Conservation (phyloP, 2,329 filamentous ascomycete genomes). For the Parastagonospora avenae region DNA sequence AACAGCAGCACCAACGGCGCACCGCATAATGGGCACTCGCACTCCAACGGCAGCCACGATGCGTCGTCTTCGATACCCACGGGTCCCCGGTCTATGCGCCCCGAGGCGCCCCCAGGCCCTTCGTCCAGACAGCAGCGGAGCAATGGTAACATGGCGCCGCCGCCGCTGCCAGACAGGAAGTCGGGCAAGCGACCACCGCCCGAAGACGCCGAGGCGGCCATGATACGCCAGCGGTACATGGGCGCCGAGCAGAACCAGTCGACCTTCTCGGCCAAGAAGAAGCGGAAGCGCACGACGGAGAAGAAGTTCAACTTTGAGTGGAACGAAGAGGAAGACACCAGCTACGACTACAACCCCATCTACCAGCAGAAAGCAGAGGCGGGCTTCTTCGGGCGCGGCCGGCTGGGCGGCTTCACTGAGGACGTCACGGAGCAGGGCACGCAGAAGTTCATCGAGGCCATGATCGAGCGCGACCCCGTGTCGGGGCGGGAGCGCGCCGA, state of each 20-base stretch:
- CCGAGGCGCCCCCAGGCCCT: slow-evolving; percentile 56
- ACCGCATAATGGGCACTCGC: slow-evolving; percentile 7
- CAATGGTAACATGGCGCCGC: slow-evolving; percentile 59
- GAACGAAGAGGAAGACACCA: slow-evolving; percentile 94
- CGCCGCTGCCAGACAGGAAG: slow-evolving; percentile 50
- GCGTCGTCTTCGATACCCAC: slow-evolving; percentile 62
- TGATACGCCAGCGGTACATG: slow-evolving; percentile 85
- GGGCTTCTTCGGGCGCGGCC: slow-evolving; percentile 72
- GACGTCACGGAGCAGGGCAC: slow-evolving; percentile 59
- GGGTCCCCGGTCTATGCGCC: slow-evolving; percentile 72
- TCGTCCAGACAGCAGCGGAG: slow-evolving; percentile 55
- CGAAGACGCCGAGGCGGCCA: slow-evolving; percentile 70
- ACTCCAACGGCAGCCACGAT: slow-evolving; percentile 13
- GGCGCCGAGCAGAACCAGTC: slow-evolving; percentile 85
- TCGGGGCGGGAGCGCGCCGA: slow-evolving; percentile 76
- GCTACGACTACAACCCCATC: slow-evolving; percentile 78
- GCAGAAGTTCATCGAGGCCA: slow-evolving; percentile 66
- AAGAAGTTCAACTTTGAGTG: slow-evolving; percentile 99
- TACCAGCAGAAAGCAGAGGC: slow-evolving; percentile 72
- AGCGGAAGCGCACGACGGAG: slow-evolving; percentile 87
- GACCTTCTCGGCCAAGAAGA: slow-evolving; percentile 94
- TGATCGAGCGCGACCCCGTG: slow-evolving; percentile 76
- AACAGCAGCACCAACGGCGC: slow-evolving; percentile 8
- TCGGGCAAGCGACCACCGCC: slow-evolving; percentile 43
- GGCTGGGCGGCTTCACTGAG: slow-evolving; percentile 69